phyloP scores from a whole-genome alignment of 192 early-diverging fungal genomes.

The Podila horticola region DNA sequence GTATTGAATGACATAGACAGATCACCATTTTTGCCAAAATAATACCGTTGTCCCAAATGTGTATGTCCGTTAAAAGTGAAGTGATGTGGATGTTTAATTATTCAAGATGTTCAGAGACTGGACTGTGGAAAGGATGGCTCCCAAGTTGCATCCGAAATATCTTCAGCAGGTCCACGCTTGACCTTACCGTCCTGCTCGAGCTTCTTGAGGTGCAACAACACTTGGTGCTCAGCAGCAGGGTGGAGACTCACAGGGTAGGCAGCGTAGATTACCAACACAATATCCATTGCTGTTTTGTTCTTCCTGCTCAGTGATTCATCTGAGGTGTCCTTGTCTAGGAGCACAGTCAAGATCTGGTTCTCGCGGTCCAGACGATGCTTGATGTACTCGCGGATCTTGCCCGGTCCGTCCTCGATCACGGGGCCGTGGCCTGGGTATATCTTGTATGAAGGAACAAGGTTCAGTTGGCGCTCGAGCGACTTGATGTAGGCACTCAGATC shows the following conservation, averaged over 20 bases:
- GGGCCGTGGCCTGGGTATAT: conserved; percentile 83
- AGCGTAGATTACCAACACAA: conserved; percentile 64
- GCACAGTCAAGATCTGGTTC: conserved; percentile 69
- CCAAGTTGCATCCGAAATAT: conserved; percentile 28
- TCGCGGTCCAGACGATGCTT: conserved; percentile 82
- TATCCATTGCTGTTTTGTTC: conserved; percentile 56
- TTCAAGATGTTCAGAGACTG: neutral
- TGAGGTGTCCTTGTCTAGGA: conserved; percentile 9
- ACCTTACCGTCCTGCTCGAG: conserved; percentile 60
- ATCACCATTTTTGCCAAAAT: too few species aligned
- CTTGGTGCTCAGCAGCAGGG: conserved; percentile 58
- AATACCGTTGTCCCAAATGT: too few species aligned
- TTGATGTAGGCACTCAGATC: conserved; percentile 75
- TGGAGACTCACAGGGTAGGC: conserved; percentile 63
- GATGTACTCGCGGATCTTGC: conserved; percentile 80
- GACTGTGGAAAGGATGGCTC: conserved; percentile 10
- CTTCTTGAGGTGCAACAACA: conserved; percentile 67
- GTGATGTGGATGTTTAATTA: too few species aligned
- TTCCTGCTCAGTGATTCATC: neutral
- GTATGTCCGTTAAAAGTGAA: too few species aligned
- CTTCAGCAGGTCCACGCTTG: conserved; percentile 4
- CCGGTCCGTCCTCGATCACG: conserved; percentile 70
- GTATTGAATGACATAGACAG: too few species aligned
- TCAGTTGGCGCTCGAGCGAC: conserved; percentile 65
- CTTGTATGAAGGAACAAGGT: conserved; percentile 1